phyloP scores from a whole-genome alignment of 1,139 yeast genomes.

The Kodamaea ohmeri region DNA sequence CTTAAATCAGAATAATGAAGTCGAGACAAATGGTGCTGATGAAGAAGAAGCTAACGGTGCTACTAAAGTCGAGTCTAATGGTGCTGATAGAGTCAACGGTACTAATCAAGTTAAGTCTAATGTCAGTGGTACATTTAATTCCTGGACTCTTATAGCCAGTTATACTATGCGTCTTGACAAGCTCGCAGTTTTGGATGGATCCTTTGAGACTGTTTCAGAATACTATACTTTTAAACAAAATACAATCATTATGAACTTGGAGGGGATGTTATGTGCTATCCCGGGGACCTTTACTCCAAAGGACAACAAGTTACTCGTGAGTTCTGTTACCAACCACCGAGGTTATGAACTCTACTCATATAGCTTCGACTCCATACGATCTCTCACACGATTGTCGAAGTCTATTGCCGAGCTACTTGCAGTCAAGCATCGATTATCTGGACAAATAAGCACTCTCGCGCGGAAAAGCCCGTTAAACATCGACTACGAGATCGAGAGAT shows the following conservation, averaged over 20 bases:
- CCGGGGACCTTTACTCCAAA: constrained; percentile 13
- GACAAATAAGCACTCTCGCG: constrained; percentile 15
- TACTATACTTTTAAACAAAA: constrained; percentile 21
- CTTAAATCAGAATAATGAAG: no score
- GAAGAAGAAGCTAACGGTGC: no score
- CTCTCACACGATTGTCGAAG: constrained; percentile 28
- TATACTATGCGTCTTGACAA: constrained; percentile 23
- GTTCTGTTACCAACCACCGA: background rate
- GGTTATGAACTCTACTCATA: constrained; percentile 21
- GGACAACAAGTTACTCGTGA: background rate
- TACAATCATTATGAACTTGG: constrained; percentile 26
- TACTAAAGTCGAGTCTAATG: no score
- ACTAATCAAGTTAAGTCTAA: no score
- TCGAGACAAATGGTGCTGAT: no score
- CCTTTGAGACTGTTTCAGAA: constrained; percentile 8
- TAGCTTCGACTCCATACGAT: constrained; percentile 36
- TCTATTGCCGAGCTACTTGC: constrained; percentile 32
- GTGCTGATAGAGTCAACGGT: no score
- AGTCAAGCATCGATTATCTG: constrained; percentile 15
- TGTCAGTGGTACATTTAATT: no score
- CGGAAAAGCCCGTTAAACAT: constrained; percentile 1
- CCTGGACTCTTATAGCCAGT: constrained; percentile 26
- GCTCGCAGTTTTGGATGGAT: constrained; percentile 17
- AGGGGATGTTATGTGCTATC: constrained; percentile 24
- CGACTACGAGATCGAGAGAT: constrained; percentile 4